Evolutionary conservation across 805 yeast genomes (phyloP).

Genomic region (Blastobotrys attinorum): DNA sequence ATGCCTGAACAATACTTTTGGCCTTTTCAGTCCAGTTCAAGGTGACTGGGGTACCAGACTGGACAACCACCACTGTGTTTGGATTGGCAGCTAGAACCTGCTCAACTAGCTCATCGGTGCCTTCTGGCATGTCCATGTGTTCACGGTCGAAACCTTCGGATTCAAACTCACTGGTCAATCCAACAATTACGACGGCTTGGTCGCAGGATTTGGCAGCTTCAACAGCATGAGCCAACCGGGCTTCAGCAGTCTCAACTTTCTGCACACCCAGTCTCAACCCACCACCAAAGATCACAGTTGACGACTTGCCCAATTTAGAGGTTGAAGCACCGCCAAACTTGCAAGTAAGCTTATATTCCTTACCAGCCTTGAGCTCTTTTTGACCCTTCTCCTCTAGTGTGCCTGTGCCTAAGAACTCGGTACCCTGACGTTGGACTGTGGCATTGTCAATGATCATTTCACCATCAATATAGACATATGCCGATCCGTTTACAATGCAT

Average conservation of each 20-base stretch:
- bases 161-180: conserved; percentile 50
- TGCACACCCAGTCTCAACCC: conserved; percentile 12
- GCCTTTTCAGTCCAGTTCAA: conserved; percentile 44
- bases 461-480: conserved; percentile 45
- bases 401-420: conserved; percentile 47
- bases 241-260: conserved; percentile 25
- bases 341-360: conserved; percentile 37
- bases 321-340: conserved; percentile 40
- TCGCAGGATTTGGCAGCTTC: conserved; percentile 43
- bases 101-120: conserved; percentile 37
- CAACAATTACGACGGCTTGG: conserved; percentile 44
- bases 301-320: conserved; percentile 10
- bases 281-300: conserved; percentile 8
- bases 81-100: conserved; percentile 41
- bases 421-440: conserved; percentile 43
- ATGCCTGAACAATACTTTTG: conserved; percentile 42
- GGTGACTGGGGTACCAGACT: conserved; percentile 55
- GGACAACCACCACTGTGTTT: conserved; percentile 46
- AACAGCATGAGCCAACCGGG: conserved; percentile 37
- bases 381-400: conserved; percentile 42
- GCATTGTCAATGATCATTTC: conserved; percentile 48
- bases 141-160: conserved; percentile 52
- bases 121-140: conserved; percentile 44
- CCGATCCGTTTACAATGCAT: conserved; percentile 45
- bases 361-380: conserved; percentile 36